A percentile compares a stretch with the other conserved stretches of the same genome.
Conservation (phyloP, 805 yeast genomes). For the Kodamaea restingae region DNA sequence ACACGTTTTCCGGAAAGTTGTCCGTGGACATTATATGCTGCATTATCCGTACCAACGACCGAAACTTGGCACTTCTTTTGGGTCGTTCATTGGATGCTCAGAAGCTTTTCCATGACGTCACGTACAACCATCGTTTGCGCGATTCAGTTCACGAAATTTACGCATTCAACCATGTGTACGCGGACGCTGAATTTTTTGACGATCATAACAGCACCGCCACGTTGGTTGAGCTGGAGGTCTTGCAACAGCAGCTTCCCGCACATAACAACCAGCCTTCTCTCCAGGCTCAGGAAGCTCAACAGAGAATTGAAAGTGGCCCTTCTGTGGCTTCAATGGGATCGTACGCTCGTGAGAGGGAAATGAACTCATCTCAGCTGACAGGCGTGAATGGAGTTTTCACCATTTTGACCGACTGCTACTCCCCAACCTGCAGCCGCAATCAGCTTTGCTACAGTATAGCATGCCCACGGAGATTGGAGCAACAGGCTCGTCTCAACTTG, state of each 20-base stretch:
- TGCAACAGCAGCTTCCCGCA: constrained; percentile 18
- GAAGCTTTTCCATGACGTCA: constrained; percentile 89
- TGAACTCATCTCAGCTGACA: constrained; percentile 19
- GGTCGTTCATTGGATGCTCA: constrained; percentile 95
- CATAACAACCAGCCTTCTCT: constrained; percentile 17
- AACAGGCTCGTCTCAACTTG: constrained; percentile 87
- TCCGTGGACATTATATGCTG: constrained; percentile 89
- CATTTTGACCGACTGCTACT: constrained; percentile 87
- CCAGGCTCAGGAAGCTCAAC: constrained; percentile 14
- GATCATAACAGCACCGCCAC: constrained; percentile 18
- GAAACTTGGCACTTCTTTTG: constrained; percentile 80
- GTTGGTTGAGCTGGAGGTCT: constrained; percentile 14
- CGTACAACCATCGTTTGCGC: constrained; percentile 87
- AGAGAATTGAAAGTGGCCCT: constrained; percentile 6
- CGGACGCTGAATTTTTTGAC: constrained; percentile 41
- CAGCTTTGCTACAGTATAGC: constrained; percentile 89
- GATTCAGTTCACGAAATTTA: constrained; percentile 87
- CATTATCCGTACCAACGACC: constrained; percentile 83
- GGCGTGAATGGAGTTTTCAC: constrained; percentile 90
- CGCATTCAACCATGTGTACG: constrained; percentile 63
- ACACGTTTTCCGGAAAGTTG: constrained; percentile 88
- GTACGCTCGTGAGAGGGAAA: constrained; percentile 1
- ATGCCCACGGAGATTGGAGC: constrained; percentile 93
- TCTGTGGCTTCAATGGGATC: background rate
- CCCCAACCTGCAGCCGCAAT: constrained; percentile 93